These are phyloP conservation scores for Solanum appendiculatum DNA, from an alignment of 257 asterid species.

Conservation along the genomic window DNA sequence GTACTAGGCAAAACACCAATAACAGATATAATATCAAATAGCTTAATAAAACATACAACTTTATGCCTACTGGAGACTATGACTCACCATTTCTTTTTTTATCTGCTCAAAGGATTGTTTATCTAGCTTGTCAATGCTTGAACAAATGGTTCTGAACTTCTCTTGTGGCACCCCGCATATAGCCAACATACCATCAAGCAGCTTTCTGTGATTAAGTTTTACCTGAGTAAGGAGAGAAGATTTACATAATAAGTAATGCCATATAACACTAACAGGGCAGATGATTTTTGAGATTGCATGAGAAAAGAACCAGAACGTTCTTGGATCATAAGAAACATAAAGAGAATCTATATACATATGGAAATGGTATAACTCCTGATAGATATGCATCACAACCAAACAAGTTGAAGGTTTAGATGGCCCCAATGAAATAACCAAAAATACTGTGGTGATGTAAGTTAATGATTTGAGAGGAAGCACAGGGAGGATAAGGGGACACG, in stretches of 20 bases:
- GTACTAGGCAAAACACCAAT: not conserved
- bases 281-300: not conserved
- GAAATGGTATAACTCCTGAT: not conserved
- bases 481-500: not conserved
- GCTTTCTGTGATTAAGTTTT: slow-evolving; percentile 81
- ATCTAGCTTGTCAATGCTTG: slow-evolving; percentile 95
- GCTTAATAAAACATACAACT: not conserved
- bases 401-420: not conserved
- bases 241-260: not conserved
- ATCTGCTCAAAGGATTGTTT: slow-evolving; percentile 87
- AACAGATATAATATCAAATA: not conserved
- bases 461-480: not conserved
- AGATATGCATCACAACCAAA: not conserved
- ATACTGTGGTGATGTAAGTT: not conserved
- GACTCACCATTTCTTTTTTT: slow-evolving; percentile 83
- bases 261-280: not conserved
- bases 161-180: slow-evolving; percentile 87
- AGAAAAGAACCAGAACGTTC: not conserved
- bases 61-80: not conserved
- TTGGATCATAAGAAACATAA: not conserved
- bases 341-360: not conserved
- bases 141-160: slow-evolving; percentile 81
- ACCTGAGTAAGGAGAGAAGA: slow-evolving; percentile 36
- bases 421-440: not conserved
- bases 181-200: slow-evolving; percentile 91